Evolutionary conservation across 2,329 filamentous ascomycete species (phyloP), one percentile per base, ranked within the genome.

Genomic region (Penicillium olsonii): DNA sequence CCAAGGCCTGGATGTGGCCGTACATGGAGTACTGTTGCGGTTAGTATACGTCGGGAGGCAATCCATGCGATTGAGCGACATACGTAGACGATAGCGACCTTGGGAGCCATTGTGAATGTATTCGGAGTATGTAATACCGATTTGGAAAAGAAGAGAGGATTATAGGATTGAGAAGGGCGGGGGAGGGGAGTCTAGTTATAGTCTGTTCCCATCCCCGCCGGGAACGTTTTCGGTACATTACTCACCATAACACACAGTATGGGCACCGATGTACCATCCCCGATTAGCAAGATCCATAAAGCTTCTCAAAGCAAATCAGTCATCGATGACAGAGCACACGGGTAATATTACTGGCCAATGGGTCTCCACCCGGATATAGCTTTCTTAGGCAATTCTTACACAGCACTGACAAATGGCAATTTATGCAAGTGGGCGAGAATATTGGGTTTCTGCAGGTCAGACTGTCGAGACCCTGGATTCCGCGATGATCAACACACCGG

Each of bases 81-180:
- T 80, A 92, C 88, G 74, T 84, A 95, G 72, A 96, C 84, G 75
- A 96, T 94, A 64, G 91, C 91, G 69, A 96, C 83, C 80, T 90
- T 95, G 73, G 89, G 88, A 77, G 88, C 89, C 90, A 95, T 95
- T 66, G 65, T 81, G 78, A 67, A 55, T 49, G 56, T 48, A 52
- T 42, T 37, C 31, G 37, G 24, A 42, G 38, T 29, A 14, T 29
- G 11, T 24, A 8, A 24, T 24, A 24, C 22, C 37, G 24, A 26
- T 22, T 38, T 37, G 22, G 10, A 41, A 47, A 37, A 33, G 38
- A 29, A 33, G 50, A 38, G 19, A 31, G 11, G 19, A 12, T 10
- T 7, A 3, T 19, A 14, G 9, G 11, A 18, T 15, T 33, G 33
- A 33, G 31, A 44, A 33, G 38, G 44, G 43, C 41, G 49, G 52